These are phyloP conservation scores for Persicaria tinctoria DNA, from an alignment of 148 eudicot species.

Conservation along the genomic window DNA sequence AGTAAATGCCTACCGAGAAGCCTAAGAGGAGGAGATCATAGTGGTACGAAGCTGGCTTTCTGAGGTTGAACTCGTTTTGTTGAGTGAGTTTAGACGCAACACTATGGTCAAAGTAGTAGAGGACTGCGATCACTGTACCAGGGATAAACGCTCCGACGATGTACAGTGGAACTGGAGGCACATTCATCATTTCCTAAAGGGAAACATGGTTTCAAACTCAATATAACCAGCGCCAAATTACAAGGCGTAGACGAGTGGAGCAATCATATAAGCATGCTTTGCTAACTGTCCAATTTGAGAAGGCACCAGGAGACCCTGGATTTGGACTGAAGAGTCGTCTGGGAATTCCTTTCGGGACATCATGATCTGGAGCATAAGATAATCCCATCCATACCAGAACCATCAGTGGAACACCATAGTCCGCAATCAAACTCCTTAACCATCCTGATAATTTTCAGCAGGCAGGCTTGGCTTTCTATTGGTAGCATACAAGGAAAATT, in stretches of 20 bases:
- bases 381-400: conserved; percentile 93
- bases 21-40: conserved; percentile 94
- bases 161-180: conserved; percentile 50
- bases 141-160: conserved; percentile 95
- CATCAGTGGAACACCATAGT: conserved; percentile 97
- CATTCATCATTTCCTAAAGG: conserved; percentile 78
- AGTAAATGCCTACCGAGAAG: conserved; percentile 46
- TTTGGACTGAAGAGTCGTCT: conserved; percentile 92
- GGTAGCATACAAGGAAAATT: neutral
- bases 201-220: neutral
- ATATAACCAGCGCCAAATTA: neutral
- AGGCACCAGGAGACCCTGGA: conserved; percentile 99
- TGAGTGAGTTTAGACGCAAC: conserved; percentile 99
- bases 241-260: neutral
- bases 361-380: conserved; percentile 73
- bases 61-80: conserved; percentile 88
- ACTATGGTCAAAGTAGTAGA: conserved; percentile 97
- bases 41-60: conserved; percentile 93
- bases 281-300: conserved; percentile 88
- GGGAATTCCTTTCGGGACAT: conserved; percentile 86
- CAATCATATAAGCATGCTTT: conserved; percentile 38
- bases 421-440: conserved; percentile 84
- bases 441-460: conserved; percentile 41
- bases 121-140: conserved; percentile 98
- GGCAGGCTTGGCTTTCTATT: neutral